Evolutionary conservation across 306 rosid species (phyloP).

Genomic region (Cucumis cinereus): DNA sequence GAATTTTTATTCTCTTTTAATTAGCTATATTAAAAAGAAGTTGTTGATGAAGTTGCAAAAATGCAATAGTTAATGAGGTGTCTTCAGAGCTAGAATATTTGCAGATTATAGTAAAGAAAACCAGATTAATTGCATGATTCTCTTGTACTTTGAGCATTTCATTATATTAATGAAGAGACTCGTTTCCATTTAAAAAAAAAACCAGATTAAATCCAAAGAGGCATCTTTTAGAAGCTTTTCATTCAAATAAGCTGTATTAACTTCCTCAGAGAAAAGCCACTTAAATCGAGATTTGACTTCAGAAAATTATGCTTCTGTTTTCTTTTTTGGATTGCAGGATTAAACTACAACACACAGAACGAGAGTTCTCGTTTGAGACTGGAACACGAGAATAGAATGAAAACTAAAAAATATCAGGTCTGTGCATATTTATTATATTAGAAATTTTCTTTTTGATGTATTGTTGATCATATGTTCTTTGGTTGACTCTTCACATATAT

Average conservation of each 20-base stretch:
- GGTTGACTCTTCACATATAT: background rate
- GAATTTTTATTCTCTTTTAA: background rate
- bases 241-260: too few species aligned
- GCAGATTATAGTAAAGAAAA: too few species aligned
- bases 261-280: too few species aligned
- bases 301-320: background rate
- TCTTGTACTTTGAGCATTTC: too few species aligned
- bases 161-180: too few species aligned
- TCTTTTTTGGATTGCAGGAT: conserved; percentile 34
- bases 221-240: too few species aligned
- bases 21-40: background rate
- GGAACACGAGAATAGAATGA: conserved; percentile 41
- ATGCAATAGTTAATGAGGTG: background rate
- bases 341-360: conserved; percentile 24
- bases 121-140: too few species aligned
- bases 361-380: conserved; percentile 49
- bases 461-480: background rate
- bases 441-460: background rate
- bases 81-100: background rate
- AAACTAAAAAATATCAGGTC: conserved; percentile 52
- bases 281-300: too few species aligned
- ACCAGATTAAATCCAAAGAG: too few species aligned
- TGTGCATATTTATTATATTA: conserved; percentile 5
- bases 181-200: too few species aligned
- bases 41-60: background rate